Evolutionary conservation across 2,329 filamentous ascomycete genomes (phyloP), one percentile per base, ranked within the genome.

Genomic region (Cryphonectria radicalis): DNA sequence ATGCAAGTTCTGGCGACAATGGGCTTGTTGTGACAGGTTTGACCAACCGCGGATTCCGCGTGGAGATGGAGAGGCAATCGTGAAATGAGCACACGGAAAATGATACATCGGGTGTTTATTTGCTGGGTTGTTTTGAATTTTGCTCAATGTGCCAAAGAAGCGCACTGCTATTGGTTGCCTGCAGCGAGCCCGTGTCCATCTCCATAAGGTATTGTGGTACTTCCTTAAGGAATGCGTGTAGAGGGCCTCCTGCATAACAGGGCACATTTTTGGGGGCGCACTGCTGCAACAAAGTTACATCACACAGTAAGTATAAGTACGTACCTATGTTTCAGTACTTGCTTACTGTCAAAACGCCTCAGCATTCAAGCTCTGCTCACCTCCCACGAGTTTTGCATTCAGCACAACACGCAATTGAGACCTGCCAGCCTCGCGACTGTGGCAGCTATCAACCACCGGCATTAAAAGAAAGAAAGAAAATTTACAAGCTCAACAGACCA

Each of bases 1-100:
- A 63, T n/a, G 11, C n/a, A n/a, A 25, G 14, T 37, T 5, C 40
- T 13, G 28, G 35, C 37, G n/a, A 40, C 13, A 43, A 42, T 32
- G 32, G 55, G 22, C 4, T 62, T 53, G 28, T 25, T 53, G 53
- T 60, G 37, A 66, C 63, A 11, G 50, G 62, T 10, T 35, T 69
- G 37, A 19, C 22, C 10, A 69, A 63, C n/a, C 13, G 67, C 13
- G 67, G 67, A 1, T 69, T 69, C 32, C 67, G 25, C 46, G 62
- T 69, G 32, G 40, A 50, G 1, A 69, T 69, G 67, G 14, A 13
- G 11, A 69, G 50, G 35, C n/a, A 59, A 13, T 57, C 25, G 25
- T 57, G 4, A 57, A 28, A 6, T 14, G 25, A 17, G n/a, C 53
- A 28, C 53, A 57, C n/a, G 17, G 25, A 7, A 28, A 28, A 17